Base-by-base conservation (phyloP, 2,329 filamentous ascomycete genomes). In the Clonostachys solani region DNA sequence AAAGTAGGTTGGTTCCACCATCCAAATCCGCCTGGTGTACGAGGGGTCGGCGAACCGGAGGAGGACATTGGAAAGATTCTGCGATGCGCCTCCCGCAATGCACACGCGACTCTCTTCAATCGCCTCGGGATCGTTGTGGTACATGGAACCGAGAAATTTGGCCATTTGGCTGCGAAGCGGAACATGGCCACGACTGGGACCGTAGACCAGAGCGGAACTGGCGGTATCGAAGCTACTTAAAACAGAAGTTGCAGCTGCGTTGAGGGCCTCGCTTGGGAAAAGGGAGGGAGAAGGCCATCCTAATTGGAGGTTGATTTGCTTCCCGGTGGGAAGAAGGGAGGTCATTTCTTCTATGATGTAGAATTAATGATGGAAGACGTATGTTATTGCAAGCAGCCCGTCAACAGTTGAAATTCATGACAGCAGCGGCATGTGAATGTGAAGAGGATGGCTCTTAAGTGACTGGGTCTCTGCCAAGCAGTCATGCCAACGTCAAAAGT, bases 211-310 rank as follows among this genome's bases (percentile, higher is more conserved):
- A 5, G 49, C 46, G 7, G 40, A 38, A 18, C 36, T 38, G 6
- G 51, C 36, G 1, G 49, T 40, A 19, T 50, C 48, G 12, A 44
- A 29, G 29, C 23, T 18, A 9, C 35, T 37, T 8, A n/a, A 15
- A 10, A 48, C 40, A 33, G 43, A 36, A 33, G 15, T 41, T 6
- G 18, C n/a, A 12, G 47, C 47, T 8, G 36, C 36, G 42, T 19
- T 42, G 35, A 45, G 42, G 18, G 41, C 35, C 17, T 40, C 29
- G 16, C 18, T 23, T 7, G 89, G 88, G 10, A 95, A 75, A 6
- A 94, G 78, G n/a, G 62, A 55, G 0, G 73, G 67, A 2, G 72
- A 74, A 0, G 87, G 87, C 84, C 85, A 89, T 56, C 87, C 86
- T 40, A 80, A 74, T 46, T 84, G 69, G 47, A 87, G 71, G 58